Evolutionary conservation across 805 yeast genomes (phyloP).

Genomic region (Lipomyces oligophaga): DNA sequence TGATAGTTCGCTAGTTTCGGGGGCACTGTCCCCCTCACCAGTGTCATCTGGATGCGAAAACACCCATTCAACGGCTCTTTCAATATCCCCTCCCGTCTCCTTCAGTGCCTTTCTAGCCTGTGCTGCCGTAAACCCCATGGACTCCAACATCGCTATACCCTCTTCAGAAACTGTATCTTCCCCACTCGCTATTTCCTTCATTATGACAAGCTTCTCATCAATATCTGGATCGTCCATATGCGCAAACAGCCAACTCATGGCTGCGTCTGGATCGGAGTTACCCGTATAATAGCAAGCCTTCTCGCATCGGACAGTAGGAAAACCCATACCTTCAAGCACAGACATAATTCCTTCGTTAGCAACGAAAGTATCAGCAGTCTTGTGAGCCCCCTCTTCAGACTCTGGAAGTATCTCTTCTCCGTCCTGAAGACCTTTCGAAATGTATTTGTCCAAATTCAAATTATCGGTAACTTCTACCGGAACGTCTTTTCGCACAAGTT

Average conservation of each 20-base stretch:
- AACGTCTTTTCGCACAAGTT: slow-evolving; percentile 43
- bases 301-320: slow-evolving; percentile 59
- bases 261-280: slow-evolving; percentile 59
- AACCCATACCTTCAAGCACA: slow-evolving; percentile 78
- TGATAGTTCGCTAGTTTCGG: slow-evolving; percentile 12
- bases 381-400: slow-evolving; percentile 31
- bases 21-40: slow-evolving; percentile 28
- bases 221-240: slow-evolving; percentile 83
- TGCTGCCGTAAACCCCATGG: slow-evolving; percentile 74
- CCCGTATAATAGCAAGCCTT: slow-evolving; percentile 73
- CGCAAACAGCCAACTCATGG: slow-evolving; percentile 85
- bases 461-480: slow-evolving; percentile 56
- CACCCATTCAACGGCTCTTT: slow-evolving; percentile 87
- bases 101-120: slow-evolving; percentile 71
- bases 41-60: slow-evolving; percentile 68
- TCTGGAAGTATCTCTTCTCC: slow-evolving; percentile 44
- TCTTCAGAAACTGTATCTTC: slow-evolving; percentile 34
- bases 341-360: slow-evolving; percentile 57
- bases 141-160: slow-evolving; percentile 47
- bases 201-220: slow-evolving; percentile 54
- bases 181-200: not conserved
- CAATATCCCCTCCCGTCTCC: slow-evolving; percentile 55
- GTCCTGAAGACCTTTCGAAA: slow-evolving; percentile 43
- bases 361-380: slow-evolving; percentile 38
- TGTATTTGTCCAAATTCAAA: slow-evolving; percentile 46